These are phyloP conservation scores for Schizophyllum amplum DNA, from an alignment of 1,284 basidiomycete species.

Conservation along the genomic window DNA sequence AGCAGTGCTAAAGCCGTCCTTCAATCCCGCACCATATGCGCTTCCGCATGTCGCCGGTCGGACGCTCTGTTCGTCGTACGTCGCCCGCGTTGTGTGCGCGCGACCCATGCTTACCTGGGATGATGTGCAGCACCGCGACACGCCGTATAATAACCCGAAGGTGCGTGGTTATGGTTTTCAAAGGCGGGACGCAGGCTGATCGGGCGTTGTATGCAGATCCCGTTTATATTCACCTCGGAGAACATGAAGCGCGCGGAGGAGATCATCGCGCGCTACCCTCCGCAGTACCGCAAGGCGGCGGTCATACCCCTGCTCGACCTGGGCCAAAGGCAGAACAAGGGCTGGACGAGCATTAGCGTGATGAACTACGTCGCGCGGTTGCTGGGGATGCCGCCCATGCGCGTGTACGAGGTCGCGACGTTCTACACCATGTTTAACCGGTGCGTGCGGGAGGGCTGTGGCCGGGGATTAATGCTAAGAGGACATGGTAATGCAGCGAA, in stretches of 20 bases:
- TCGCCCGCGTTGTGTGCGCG: conserved; percentile 9
- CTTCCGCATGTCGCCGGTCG: conserved; percentile 36
- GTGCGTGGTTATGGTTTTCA: conserved; percentile 26
- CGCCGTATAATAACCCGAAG: conserved; percentile 86
- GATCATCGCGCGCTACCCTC: conserved; percentile 89
- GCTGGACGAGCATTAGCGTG: conserved; percentile 97
- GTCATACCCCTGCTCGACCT: conserved; percentile 96
- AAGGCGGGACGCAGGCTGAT: not conserved
- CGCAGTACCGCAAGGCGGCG: conserved; percentile 97
- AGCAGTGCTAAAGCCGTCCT: no score
- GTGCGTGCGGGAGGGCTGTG: conserved; percentile 29
- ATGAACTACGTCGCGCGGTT: conserved; percentile 97
- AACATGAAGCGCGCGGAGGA: conserved; percentile 83
- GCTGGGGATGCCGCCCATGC: conserved; percentile 95
- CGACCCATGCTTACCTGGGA: conserved; percentile 10
- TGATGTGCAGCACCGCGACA: conserved; percentile 79
- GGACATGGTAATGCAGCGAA: conserved; percentile 45
- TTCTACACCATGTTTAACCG: conserved; percentile 99
- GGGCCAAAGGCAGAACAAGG: conserved; percentile 95
- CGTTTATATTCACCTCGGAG: conserved; percentile 80
- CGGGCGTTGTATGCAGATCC: conserved; percentile 51
- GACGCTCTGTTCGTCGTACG: conserved; percentile 57
- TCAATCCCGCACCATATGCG: conserved; percentile 40
- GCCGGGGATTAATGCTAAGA: not conserved
- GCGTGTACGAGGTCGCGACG: conserved; percentile 98